Evolutionary conservation across 306 rosid genomes (phyloP).

Genomic region (Quercus robur): DNA sequence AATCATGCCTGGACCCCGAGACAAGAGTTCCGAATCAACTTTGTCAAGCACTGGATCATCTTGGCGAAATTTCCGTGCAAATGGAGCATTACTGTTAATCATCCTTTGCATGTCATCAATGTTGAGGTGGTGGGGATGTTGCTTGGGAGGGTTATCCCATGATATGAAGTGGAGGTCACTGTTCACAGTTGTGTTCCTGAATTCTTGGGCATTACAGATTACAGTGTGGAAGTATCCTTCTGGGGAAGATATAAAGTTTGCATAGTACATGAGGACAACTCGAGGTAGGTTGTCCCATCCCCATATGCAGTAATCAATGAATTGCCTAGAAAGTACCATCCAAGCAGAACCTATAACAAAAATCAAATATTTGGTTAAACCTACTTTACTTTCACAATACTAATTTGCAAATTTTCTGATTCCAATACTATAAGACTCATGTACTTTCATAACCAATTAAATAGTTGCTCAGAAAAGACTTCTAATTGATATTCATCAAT

Average conservation of each 20-base stretch:
- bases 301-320: conserved; percentile 93
- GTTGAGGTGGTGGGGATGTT: conserved; percentile 92
- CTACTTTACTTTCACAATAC: neutral
- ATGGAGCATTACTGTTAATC: conserved; percentile 84
- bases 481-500: neutral
- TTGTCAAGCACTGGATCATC: conserved; percentile 78
- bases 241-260: conserved; percentile 93
- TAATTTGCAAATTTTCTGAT: neutral
- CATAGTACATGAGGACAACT: conserved; percentile 83
- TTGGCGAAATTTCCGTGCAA: conserved; percentile 81
- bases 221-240: conserved; percentile 99
- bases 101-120: conserved; percentile 59
- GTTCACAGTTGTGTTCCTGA: conserved; percentile 92
- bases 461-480: neutral
- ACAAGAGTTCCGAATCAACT: conserved; percentile 68
- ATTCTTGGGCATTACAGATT: conserved; percentile 88
- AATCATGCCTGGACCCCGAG: conserved; percentile 58
- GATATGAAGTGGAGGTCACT: conserved; percentile 89
- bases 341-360: conserved; percentile 83
- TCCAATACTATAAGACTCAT: neutral
- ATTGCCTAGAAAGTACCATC: conserved; percentile 93
- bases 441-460: no score
- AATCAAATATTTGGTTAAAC: conserved; percentile 22
- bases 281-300: conserved; percentile 99
- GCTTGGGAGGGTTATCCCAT: conserved; percentile 99